phyloP scores from a whole-genome alignment of 2,329 filamentous ascomycete species.

The Penicillium olsonii region DNA sequence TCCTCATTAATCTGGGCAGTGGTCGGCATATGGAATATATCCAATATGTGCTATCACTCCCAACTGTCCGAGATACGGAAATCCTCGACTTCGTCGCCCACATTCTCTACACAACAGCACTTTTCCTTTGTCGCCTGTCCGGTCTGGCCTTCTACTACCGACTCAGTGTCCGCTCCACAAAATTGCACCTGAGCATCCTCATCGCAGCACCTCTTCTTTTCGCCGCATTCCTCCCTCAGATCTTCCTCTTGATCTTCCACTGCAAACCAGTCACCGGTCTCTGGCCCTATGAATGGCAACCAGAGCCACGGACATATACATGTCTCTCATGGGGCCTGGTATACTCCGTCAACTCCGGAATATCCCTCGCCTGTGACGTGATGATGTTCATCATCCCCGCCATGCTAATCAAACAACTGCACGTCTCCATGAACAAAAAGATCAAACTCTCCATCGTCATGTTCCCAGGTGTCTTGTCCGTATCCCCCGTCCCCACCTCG shows the following conservation, averaged over 20 bases:
- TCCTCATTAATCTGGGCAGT: constrained; percentile 52
- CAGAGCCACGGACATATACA: constrained; percentile 40
- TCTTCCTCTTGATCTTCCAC: constrained; percentile 55
- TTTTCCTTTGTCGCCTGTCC: constrained; percentile 54
- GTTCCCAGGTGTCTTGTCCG: constrained; percentile 53
- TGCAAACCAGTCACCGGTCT: constrained; percentile 53
- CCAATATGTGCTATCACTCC: constrained; percentile 49
- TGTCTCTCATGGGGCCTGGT: constrained; percentile 56
- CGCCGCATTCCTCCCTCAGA: constrained; percentile 50
- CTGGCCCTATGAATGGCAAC: constrained; percentile 56
- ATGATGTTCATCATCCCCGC: constrained; percentile 54
- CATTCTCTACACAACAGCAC: constrained; percentile 54
- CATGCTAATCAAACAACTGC: constrained; percentile 50
- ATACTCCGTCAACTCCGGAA: constrained; percentile 53
- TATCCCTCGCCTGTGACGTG: constrained; percentile 54
- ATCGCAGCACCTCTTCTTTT: constrained; percentile 38
- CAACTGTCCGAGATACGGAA: constrained; percentile 47
- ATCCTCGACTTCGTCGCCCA: constrained; percentile 54
- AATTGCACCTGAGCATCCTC: constrained; percentile 24
- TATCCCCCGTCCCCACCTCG: not conserved
- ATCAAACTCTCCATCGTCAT: constrained; percentile 52
- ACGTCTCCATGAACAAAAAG: constrained; percentile 49
- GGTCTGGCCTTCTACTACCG: constrained; percentile 56
- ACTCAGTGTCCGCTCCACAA: constrained; percentile 40
- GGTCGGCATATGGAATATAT: constrained; percentile 40